Evolutionary conservation across 202 grass and related monocot genomes (phyloP).

Genomic region (Schoenoplectus triqueter): DNA sequence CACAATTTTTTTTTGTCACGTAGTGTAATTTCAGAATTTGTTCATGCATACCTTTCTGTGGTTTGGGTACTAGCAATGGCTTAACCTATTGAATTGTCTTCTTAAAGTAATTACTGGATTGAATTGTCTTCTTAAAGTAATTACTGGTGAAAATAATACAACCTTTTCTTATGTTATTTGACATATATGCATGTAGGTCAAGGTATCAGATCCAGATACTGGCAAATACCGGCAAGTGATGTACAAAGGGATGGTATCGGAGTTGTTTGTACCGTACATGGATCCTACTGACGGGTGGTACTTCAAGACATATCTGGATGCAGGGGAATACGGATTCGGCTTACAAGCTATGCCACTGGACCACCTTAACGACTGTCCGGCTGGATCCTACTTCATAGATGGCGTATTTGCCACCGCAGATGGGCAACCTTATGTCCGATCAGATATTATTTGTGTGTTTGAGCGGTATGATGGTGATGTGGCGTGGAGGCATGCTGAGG

Average conservation of each 20-base stretch:
- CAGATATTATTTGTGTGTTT: constrained; percentile 67
- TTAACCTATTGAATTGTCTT: neutral
- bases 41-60: neutral
- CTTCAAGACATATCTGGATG: constrained; percentile 73
- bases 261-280: constrained; percentile 88
- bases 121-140: neutral
- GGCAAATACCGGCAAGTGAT: constrained; percentile 54
- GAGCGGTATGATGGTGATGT: constrained; percentile 68
- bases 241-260: constrained; percentile 67
- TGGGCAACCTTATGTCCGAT: constrained; percentile 41
- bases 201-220: constrained; percentile 51
- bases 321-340: constrained; percentile 67
- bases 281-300: constrained; percentile 76
- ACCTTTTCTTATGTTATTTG: neutral
- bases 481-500: constrained; percentile 72
- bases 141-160: neutral
- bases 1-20: neutral
- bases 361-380: constrained; percentile 57
- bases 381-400: constrained; percentile 59
- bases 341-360: constrained; percentile 52
- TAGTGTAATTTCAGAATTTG: neutral
- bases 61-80: neutral
- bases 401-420: constrained; percentile 56
- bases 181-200: constrained; percentile 23
- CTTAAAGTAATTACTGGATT: no score